Evolutionary conservation across 257 asterid species (phyloP).

Genomic region (Cruciata laevipes): DNA sequence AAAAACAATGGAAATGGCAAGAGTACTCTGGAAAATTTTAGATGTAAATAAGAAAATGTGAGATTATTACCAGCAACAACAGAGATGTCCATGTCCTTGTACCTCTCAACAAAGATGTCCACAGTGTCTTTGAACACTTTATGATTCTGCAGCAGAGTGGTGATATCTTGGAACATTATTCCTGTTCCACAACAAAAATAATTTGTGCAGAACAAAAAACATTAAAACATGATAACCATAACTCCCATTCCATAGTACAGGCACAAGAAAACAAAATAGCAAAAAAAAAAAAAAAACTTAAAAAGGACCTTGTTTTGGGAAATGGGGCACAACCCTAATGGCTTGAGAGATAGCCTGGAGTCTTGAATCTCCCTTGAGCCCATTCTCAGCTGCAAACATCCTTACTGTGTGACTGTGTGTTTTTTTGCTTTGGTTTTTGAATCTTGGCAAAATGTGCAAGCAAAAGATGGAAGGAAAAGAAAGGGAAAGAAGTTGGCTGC

Average conservation of each 20-base stretch:
- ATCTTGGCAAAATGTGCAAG: neutral
- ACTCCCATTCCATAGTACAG: neutral
- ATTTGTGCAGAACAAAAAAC: no score
- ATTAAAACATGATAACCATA: no score
- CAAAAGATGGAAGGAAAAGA: neutral
- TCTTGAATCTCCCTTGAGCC: constrained; percentile 71
- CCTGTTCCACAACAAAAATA: constrained; percentile 28
- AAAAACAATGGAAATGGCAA: neutral
- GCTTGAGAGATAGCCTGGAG: constrained; percentile 57
- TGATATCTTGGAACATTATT: constrained; percentile 86
- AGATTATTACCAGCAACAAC: constrained; percentile 65
- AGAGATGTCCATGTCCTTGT: constrained; percentile 73
- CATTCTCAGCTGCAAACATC: constrained; percentile 89
- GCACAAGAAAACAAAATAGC: neutral
- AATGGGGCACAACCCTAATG: constrained; percentile 79
- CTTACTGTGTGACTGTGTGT: constrained; percentile 8
- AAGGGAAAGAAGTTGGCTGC: neutral
- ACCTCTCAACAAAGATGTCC: constrained; percentile 81
- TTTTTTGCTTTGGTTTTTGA: neutral
- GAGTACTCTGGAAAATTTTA: neutral
- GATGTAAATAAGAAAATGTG: neutral
- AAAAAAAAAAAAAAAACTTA: constrained; percentile 1
- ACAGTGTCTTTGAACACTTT: constrained; percentile 74
- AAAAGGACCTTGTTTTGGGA: constrained; percentile 69
- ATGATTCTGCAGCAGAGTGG: constrained; percentile 68